Evolutionary conservation across 345 rosid genomes (phyloP), one percentile per base, ranked within the genome.

Genomic region (Eucalyptus caleyi): DNA sequence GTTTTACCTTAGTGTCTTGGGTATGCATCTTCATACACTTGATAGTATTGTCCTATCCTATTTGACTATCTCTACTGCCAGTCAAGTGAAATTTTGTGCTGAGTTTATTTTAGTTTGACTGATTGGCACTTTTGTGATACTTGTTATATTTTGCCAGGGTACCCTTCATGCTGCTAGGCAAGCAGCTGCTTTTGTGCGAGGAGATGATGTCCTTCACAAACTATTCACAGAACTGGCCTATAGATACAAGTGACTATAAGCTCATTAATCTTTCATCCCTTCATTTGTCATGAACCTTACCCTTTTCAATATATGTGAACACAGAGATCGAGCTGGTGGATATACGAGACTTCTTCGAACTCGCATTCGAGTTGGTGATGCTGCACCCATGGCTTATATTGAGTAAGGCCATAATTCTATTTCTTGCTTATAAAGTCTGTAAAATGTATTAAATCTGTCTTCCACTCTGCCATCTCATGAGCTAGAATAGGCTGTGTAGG

Each of bases 361-460:
- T 56, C 99, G 98, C 88, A 95, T 97, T 16, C 93, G 99, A 89
- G 97, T 95, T 92, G 99, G 98, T 90, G 99, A 97, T 93, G 99
- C 99, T 91, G 99, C 98, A 72, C 95, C 94, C 56, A 96, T 97
- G 99, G 98, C 99, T 86, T 97, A 97, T 92, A 95, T 97, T 59
- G 99, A 97, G 99, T 97, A 93, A 94, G 96, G 90, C 45, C 85
- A n/a, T 50, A n/a, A 53, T 80, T 56, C 72, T n/a, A 62, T 47
- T 60, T 47, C 45, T 87, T 54, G 9, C 86, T 44, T 37, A 6
- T 7, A 54, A 34, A 72, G 50, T 53, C 23, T 89, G 45, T 44
- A 26, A 18, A 65, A 45, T 65, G 80, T 60, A 65, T 16, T 51
- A 42, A 21, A 40, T 12, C 83, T 40, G 47, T 37, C 83, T 37